Percentiles rank a stretch among this genome's conserved stretches.
These are phyloP conservation scores for Zizania latifolia DNA, from an alignment of 176 grass and related monocot genomes.

Conservation along the genomic window DNA sequence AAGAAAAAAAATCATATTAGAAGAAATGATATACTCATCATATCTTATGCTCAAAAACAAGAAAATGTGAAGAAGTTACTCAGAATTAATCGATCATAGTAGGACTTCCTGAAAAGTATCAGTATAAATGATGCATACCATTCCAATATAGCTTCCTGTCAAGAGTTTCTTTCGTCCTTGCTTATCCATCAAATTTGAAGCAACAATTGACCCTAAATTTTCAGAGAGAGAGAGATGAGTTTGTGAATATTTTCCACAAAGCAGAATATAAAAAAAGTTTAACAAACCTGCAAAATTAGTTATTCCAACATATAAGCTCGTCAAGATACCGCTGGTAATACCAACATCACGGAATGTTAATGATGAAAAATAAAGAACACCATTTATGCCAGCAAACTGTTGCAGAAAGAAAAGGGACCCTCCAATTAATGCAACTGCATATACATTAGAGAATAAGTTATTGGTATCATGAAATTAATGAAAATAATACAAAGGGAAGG, in stretches of 20 bases:
- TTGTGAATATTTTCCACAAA: conserved; percentile 15
- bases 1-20: background rate
- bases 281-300: conserved; percentile 87
- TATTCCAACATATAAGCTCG: conserved; percentile 91
- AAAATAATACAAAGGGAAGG: conserved; percentile 28
- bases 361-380: conserved; percentile 98
- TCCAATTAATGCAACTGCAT: conserved; percentile 95
- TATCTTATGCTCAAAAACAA: background rate
- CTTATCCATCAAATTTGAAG: conserved; percentile 95
- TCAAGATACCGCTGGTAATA: conserved; percentile 74
- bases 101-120: background rate
- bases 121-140: conserved; percentile 46
- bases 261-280: conserved; percentile 1
- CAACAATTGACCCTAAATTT: conserved; percentile 68
- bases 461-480: conserved; percentile 22
- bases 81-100: background rate
- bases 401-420: conserved; percentile 96
- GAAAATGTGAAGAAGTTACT: background rate
- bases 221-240: conserved; percentile 22
- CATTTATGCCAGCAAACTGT: conserved; percentile 99
- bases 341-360: conserved; percentile 98
- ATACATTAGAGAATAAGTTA: conserved; percentile 23
- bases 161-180: conserved; percentile 90
- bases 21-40: background rate
- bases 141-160: conserved; percentile 93